Conservation (phyloP, 306 rosid genomes). For the Medicago lupulina region DNA sequence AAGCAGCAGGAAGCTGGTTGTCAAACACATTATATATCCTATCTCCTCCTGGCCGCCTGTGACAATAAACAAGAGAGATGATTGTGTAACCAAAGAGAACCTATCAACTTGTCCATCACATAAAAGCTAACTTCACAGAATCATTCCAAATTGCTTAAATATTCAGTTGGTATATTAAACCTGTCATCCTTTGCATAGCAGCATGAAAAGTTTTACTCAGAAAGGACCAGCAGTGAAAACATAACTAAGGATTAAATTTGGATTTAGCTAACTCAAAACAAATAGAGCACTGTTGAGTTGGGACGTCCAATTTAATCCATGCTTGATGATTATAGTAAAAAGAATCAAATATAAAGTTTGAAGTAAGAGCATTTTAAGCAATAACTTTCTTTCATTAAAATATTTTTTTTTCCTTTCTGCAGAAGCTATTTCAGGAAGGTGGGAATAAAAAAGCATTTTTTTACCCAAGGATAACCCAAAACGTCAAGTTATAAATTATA, state of each 20-base stretch:
- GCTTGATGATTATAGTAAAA: neutral
- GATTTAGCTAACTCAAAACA: neutral
- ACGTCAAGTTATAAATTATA: constrained; percentile 22
- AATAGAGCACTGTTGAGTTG: neutral
- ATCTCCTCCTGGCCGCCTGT: constrained; percentile 97
- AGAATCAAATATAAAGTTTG: neutral
- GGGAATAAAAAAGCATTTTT: neutral
- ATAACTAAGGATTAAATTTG: neutral
- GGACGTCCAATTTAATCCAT: constrained; percentile 9
- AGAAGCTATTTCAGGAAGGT: neutral
- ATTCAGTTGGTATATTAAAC: constrained; percentile 11
- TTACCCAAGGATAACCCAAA: constrained; percentile 8
- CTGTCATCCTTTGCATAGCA: constrained; percentile 1
- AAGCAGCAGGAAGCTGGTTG: constrained; percentile 98
- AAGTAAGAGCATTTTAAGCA: constrained; percentile 10
- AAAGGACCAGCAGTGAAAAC: constrained; percentile 15
- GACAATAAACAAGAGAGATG: constrained; percentile 28
- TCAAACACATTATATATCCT: constrained; percentile 93
- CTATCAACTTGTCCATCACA: neutral
- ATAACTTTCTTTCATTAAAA: neutral
- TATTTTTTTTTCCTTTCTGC: neutral
- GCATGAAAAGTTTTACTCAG: constrained; percentile 6
- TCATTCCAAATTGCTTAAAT: constrained; percentile 37
- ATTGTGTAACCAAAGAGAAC: constrained; percentile 25
- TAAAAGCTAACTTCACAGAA: constrained; percentile 12